Base-by-base conservation (phyloP, 2,329 filamentous ascomycete genomes). In the Colletotrichum orchidophilum region DNA sequence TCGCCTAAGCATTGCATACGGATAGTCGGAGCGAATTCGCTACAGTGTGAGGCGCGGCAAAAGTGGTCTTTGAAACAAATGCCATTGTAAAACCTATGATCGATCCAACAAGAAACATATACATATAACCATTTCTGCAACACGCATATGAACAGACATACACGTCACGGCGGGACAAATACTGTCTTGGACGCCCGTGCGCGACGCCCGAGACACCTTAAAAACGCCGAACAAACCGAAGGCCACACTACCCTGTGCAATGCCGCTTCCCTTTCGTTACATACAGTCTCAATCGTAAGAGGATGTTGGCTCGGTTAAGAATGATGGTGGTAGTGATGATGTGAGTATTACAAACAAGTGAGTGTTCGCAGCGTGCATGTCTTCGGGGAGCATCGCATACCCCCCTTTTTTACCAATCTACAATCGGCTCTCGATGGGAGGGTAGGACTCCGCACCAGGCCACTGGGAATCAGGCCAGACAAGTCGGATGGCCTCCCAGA, bases 391-490 rank as follows among this genome's bases (percentile, higher is more conserved):
- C 42, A 49, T 24, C 9, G 18, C 39, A 33, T 21, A 63, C n/a
- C 24, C 11, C 39, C 39, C n/a, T 21, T 5, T 42, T 53, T 27
- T 24, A 27, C 49, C 12, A 21, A 18, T 75, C 85, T 87, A 97
- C 82, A 98, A 83, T 75, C 93, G 90, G 81, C 93, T 95, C 83
- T 97, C 94, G 71, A 96, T 86, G 55, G 90, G 88, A 70, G 90
- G 87, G 81, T 90, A 87, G 68, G 83, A 88, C 76, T 91, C 88
- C 77, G 94, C 91, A 71, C 92, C 91, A 24, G 94, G 93, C 93
- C 95, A 97, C 76, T 93, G 89, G 50, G 89, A 91, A 76, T 97
- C 94, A 1, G 96, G 96, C 96, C 96, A 99, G 74, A 99, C 92
- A 74, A 93, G 87, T 70, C 92, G 91, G 80, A 99, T 91, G 29